phyloP scores from a whole-genome alignment of 805 yeast genomes.

The Yamadazyma olivae region DNA sequence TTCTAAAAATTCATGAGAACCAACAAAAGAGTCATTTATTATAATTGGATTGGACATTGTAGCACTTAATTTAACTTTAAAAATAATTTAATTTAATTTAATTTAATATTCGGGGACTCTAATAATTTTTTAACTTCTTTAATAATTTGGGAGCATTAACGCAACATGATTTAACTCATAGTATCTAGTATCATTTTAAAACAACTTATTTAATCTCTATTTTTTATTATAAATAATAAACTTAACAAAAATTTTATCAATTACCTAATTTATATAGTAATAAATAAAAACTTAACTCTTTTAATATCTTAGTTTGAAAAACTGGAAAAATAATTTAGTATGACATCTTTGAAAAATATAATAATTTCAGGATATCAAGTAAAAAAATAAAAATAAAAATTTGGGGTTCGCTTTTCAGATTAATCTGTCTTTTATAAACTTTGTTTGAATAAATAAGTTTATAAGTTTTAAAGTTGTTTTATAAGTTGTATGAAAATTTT shows the following conservation, averaged over 20 bases:
- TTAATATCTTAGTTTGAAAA: background rate
- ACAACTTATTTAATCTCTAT: constrained; percentile 5
- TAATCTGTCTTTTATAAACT: too few relatives aligned
- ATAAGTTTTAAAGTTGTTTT: too few relatives aligned
- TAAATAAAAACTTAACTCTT: constrained; percentile 1
- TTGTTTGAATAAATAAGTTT: too few relatives aligned
- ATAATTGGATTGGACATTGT: constrained; percentile 15
- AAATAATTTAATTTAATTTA: background rate
- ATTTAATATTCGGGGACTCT: constrained; percentile 1
- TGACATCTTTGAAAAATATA: constrained; percentile 3
- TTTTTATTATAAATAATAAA: constrained; percentile 1
- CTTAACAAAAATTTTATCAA: background rate
- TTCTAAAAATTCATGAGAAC: constrained; percentile 6
- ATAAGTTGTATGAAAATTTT: too few relatives aligned
- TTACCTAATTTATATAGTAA: constrained; percentile 7
- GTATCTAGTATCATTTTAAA: constrained; percentile 7
- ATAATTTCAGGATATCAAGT: constrained; percentile 4
- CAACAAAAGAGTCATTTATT: constrained; percentile 15
- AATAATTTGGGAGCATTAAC: background rate
- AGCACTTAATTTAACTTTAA: background rate
- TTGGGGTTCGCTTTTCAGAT: too few relatives aligned
- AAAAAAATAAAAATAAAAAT: constrained; percentile 4
- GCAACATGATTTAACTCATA: constrained; percentile 4
- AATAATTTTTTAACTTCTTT: background rate
- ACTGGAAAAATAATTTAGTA: constrained; percentile 1